These are phyloP conservation scores for Dothistroma pini DNA, from an alignment of 2,329 filamentous ascomycete genomes.

Conservation along the genomic window DNA sequence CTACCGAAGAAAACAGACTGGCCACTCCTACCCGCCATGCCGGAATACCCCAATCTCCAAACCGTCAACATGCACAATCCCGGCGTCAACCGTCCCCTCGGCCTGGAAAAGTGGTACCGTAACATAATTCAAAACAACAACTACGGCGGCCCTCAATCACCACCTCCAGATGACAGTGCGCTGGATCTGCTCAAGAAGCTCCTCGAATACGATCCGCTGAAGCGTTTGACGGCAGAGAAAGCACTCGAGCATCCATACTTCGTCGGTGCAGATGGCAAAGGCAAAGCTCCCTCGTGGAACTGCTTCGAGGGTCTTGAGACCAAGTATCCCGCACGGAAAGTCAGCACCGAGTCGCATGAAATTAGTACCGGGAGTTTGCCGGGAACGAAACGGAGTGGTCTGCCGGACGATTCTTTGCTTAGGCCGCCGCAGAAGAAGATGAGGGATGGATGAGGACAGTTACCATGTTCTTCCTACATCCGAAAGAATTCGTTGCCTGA, in stretches of 20 bases:
- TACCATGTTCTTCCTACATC: no score
- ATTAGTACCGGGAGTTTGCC: slow-evolving; percentile 86
- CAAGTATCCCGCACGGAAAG: slow-evolving; percentile 84
- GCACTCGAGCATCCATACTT: slow-evolving; percentile 94
- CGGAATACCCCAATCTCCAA: slow-evolving; percentile 60
- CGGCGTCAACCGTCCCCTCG: slow-evolving; percentile 51
- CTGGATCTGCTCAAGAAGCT: slow-evolving; percentile 77
- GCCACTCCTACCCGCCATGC: slow-evolving; percentile 80
- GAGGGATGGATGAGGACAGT: slow-evolving; percentile 40
- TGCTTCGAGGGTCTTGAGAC: slow-evolving; percentile 88
- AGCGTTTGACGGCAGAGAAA: slow-evolving; percentile 79
- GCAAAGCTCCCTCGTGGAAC: slow-evolving; percentile 60
- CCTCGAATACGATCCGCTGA: slow-evolving; percentile 88
- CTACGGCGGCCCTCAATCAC: slow-evolving; percentile 37
- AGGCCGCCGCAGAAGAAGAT: slow-evolving; percentile 51
- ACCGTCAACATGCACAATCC: slow-evolving; percentile 43
- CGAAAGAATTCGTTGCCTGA: no score
- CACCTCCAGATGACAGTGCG: slow-evolving; percentile 58
- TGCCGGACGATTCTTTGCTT: slow-evolving; percentile 76
- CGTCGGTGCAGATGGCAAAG: slow-evolving; percentile 34
- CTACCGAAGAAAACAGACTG: slow-evolving; percentile 84
- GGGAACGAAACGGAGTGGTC: slow-evolving; percentile 81
- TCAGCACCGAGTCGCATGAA: slow-evolving; percentile 94
- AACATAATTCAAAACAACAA: slow-evolving; percentile 47
- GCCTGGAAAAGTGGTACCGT: slow-evolving; percentile 65